A percentile compares a stretch with the other conserved stretches of the same genome.
These are phyloP conservation scores for Schizosaccharomyces japonicus DNA, from an alignment of 805 yeast genomes.

Conservation along the genomic window DNA sequence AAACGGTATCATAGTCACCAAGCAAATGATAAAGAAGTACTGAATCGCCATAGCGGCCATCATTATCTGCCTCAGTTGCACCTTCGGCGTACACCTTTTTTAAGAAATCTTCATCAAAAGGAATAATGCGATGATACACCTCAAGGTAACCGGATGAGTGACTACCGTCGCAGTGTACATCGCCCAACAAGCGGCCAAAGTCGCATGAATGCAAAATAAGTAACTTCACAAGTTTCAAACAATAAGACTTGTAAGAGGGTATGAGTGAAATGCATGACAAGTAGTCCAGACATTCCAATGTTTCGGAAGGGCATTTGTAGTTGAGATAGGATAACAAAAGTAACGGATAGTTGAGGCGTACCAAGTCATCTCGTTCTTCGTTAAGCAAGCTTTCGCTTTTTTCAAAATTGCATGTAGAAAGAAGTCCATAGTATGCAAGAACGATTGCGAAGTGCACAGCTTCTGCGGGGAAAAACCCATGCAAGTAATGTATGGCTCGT, in stretches of 20 bases:
- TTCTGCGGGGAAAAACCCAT: conserved; percentile 47
- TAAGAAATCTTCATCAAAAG: conserved; percentile 40
- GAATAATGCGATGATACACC: conserved; percentile 29
- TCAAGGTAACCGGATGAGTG: conserved; percentile 69
- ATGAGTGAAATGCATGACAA: conserved; percentile 40
- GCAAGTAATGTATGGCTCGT: conserved; percentile 43
- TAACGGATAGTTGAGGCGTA: conserved; percentile 27
- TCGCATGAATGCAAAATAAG: conserved; percentile 68
- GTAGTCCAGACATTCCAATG: conserved; percentile 75
- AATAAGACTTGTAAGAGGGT: neutral
- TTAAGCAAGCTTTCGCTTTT: conserved; percentile 8
- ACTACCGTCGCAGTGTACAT: conserved; percentile 48
- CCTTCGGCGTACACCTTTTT: conserved; percentile 51
- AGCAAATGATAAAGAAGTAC: conserved; percentile 66
- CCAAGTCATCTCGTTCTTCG: neutral
- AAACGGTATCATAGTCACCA: conserved; percentile 65
- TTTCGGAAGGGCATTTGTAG: conserved; percentile 63
- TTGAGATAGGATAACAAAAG: conserved; percentile 60
- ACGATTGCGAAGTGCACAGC: conserved; percentile 81
- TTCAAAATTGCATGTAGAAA: conserved; percentile 24
- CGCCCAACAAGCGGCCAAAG: conserved; percentile 63
- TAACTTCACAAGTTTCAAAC: conserved; percentile 34
- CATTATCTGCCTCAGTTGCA: conserved; percentile 78
- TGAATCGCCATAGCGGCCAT: conserved; percentile 71
- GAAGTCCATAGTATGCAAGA: conserved; percentile 45